These are phyloP conservation scores for Lactarius evosmus DNA, from an alignment of 768 basidiomycete species.

Conservation along the genomic window DNA sequence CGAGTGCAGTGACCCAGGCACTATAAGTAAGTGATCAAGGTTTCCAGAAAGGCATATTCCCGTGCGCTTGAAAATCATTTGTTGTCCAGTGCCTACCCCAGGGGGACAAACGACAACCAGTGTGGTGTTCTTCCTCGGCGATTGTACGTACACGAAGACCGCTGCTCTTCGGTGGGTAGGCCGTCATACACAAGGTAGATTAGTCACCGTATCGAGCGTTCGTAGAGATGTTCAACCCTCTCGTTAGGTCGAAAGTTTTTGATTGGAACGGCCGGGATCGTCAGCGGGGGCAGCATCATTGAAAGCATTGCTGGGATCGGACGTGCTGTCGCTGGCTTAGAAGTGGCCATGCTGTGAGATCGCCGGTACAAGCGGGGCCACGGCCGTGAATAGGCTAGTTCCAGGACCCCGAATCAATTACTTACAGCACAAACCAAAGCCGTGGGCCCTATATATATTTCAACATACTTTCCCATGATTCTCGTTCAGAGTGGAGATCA, in stretches of 20 bases:
- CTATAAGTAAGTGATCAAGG: slow-evolving; percentile 36
- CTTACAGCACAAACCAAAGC: no score
- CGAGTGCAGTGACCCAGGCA: slow-evolving; percentile 33
- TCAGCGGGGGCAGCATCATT: slow-evolving; percentile 72
- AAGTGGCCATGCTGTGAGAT: slow-evolving; percentile 46
- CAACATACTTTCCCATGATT: no score
- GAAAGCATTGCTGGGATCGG: slow-evolving; percentile 58
- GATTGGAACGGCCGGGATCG: slow-evolving; percentile 88
- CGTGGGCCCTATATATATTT: no score
- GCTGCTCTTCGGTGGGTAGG: slow-evolving; percentile 92
- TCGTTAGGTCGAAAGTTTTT: slow-evolving; percentile 76
- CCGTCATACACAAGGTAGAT: slow-evolving; percentile 73
- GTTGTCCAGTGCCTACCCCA: slow-evolving; percentile 28
- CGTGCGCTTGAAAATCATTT: not conserved
- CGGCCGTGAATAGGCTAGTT: no score
- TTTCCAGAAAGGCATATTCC: no score
- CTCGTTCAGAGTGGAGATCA: no score
- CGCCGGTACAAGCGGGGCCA: no score
- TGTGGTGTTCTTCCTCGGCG: slow-evolving; percentile 94
- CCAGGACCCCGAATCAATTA: no score
- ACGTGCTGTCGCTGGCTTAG: slow-evolving; percentile 37
- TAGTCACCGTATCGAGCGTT: slow-evolving; percentile 7
- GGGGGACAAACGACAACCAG: slow-evolving; percentile 73
- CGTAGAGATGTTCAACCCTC: slow-evolving; percentile 6
- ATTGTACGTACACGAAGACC: slow-evolving; percentile 96